A percentile compares a stretch with the other conserved stretches of the same genome.
Evolutionary conservation across 2,329 filamentous ascomycete species (phyloP).

Genomic region (Bipolaris cookei): DNA sequence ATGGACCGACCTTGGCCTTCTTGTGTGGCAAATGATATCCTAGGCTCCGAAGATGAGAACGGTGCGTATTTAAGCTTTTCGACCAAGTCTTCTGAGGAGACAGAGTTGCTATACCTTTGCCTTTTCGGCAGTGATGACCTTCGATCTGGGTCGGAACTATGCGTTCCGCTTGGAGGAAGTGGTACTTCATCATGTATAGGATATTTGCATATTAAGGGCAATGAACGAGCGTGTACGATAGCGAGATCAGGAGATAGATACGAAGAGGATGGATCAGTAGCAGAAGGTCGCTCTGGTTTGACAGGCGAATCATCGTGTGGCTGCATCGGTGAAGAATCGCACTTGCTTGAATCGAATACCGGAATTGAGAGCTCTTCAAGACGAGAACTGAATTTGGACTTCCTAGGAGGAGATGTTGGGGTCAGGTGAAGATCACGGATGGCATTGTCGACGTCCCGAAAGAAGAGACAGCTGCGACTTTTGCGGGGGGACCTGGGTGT

Average conservation of each 20-base stretch:
- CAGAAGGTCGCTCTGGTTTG: constrained; percentile 9
- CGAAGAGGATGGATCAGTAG: background rate
- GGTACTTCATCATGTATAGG: background rate
- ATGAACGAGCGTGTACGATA: constrained; percentile 20
- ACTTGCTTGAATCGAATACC: constrained; percentile 19
- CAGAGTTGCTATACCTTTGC: constrained; percentile 7
- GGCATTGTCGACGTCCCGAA: constrained; percentile 22
- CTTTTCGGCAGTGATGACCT: background rate
- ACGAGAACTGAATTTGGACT: constrained; percentile 22
- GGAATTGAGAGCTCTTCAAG: constrained; percentile 24
- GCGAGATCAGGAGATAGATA: constrained; percentile 9
- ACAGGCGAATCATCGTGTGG: constrained; percentile 20
- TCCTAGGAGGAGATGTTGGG: constrained; percentile 36
- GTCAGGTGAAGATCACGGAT: constrained; percentile 16
- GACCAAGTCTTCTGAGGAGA: constrained; percentile 17
- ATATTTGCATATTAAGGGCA: background rate
- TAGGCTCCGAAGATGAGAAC: constrained; percentile 5
- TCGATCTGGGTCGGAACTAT: background rate
- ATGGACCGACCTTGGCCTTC: constrained; percentile 2
- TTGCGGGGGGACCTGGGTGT: constrained; percentile 44
- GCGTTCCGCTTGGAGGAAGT: background rate
- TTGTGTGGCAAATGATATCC: background rate
- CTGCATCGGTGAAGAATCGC: constrained; percentile 3
- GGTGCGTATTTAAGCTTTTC: constrained; percentile 1
- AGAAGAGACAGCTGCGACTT: constrained; percentile 35